These are phyloP conservation scores for Grosmannia clavigera DNA, from an alignment of 2,329 filamentous ascomycete genomes.

Conservation along the genomic window DNA sequence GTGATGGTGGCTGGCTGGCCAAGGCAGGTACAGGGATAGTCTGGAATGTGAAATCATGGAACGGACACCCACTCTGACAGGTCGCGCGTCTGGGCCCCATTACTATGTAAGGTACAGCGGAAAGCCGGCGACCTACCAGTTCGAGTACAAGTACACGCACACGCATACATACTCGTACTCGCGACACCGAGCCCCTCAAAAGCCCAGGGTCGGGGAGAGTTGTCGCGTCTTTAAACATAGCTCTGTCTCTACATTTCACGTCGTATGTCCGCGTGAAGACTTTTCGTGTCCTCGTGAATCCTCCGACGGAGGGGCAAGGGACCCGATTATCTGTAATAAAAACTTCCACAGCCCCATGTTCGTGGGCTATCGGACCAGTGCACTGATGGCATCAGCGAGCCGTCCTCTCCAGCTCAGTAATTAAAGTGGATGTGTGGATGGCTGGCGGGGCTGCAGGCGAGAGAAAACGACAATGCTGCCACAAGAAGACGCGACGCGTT, in stretches of 20 bases:
- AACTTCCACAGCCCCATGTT: not conserved
- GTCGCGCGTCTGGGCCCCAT: not conserved
- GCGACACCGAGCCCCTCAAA: too few relatives aligned
- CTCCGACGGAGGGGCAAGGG: not conserved
- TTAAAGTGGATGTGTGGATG: not conserved
- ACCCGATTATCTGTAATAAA: not conserved
- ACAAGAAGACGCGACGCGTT: conserved; percentile 11
- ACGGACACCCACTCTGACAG: not conserved
- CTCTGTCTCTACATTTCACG: not conserved
- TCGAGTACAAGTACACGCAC: not conserved
- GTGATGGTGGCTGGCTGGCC: not conserved
- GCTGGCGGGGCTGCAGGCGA: not conserved
- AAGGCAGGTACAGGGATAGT: not conserved
- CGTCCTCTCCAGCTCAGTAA: not conserved
- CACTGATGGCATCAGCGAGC: not conserved
- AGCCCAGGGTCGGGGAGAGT: not conserved
- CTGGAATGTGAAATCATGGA: not conserved
- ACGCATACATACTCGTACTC: too few relatives aligned
- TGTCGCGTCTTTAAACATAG: not conserved
- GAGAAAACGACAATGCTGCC: not conserved
- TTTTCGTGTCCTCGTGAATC: not conserved
- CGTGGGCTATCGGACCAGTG: not conserved
- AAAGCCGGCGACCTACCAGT: not conserved
- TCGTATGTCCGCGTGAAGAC: not conserved
- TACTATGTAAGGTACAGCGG: not conserved